Percentiles rank a stretch among this genome's conserved stretches.
Conservation (phyloP, 768 basidiomycete species). For the Suillus subluteus region DNA sequence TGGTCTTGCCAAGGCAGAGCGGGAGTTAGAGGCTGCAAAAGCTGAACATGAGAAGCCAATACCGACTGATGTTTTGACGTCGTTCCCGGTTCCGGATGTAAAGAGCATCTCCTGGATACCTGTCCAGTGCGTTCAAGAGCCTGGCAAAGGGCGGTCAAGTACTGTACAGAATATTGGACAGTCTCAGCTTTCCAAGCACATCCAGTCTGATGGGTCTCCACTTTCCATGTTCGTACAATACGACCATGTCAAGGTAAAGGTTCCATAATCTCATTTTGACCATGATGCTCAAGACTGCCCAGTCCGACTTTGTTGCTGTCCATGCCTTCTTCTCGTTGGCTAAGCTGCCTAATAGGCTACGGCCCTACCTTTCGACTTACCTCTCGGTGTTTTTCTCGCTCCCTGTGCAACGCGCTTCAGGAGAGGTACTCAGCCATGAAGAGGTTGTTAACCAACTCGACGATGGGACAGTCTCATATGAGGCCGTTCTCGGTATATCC, state of each 20-base stretch:
- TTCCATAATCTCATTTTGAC: slow-evolving; percentile 7
- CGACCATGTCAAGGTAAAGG: slow-evolving; percentile 82
- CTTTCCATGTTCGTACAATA: slow-evolving; percentile 93
- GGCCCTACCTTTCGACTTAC: slow-evolving; percentile 82
- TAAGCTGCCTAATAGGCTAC: slow-evolving; percentile 70
- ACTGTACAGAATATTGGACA: slow-evolving; percentile 34
- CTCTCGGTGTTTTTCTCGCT: slow-evolving; percentile 87
- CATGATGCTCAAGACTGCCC: slow-evolving; percentile 11
- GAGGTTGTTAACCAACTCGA: slow-evolving; percentile 91
- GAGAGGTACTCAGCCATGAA: slow-evolving; percentile 78
- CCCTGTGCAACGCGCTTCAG: slow-evolving; percentile 72
- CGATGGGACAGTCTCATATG: slow-evolving; percentile 89
- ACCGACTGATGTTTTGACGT: slow-evolving; percentile 76
- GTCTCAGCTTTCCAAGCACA: slow-evolving; percentile 57
- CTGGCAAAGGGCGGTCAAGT: slow-evolving; percentile 49
- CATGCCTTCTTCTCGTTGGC: slow-evolving; percentile 79
- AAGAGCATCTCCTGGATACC: slow-evolving; percentile 93
- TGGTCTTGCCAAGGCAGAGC: slow-evolving; percentile 73
- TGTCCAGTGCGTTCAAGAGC: slow-evolving; percentile 67
- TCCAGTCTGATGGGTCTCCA: slow-evolving; percentile 66
- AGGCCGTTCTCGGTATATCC: slow-evolving; percentile 65
- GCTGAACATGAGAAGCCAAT: slow-evolving; percentile 83
- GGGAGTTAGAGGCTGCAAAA: slow-evolving; percentile 80
- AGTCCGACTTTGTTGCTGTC: slow-evolving; percentile 93
- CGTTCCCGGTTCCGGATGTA: slow-evolving; percentile 91